Conservation (phyloP, 78 protist species). For the Fonticula alba region DNA sequence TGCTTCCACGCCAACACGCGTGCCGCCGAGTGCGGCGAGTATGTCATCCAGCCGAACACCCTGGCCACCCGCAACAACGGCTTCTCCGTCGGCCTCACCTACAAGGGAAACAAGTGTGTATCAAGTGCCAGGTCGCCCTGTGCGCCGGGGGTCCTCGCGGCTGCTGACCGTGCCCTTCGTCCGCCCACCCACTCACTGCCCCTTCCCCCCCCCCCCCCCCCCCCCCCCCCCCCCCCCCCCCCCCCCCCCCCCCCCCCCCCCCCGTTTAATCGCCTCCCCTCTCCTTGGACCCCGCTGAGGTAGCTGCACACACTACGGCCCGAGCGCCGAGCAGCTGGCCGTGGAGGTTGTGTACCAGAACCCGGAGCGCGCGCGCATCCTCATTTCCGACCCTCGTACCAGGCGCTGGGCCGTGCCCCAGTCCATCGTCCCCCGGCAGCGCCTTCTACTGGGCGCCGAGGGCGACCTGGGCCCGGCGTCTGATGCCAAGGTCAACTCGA, state of each 20-base stretch:
- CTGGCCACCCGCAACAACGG: neutral
- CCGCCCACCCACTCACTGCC: neutral
- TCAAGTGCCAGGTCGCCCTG: neutral
- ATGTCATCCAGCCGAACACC: too few relatives aligned
- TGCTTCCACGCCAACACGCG: neutral
- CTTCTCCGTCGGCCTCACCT: neutral
- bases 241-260: neutral
- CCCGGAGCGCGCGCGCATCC: constrained; percentile 20
- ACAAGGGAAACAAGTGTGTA: too few relatives aligned
- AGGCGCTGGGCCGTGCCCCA: constrained; percentile 24
- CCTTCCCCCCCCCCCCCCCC: neutral
- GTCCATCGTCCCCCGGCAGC: neutral
- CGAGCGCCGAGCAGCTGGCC: neutral
- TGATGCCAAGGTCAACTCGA: neutral
- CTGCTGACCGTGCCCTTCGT: neutral
- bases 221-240: neutral
- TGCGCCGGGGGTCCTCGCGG: neutral
- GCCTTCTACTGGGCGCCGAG: neutral
- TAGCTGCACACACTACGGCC: neutral
- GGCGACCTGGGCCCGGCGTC: neutral
- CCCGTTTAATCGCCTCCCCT: too few relatives aligned
- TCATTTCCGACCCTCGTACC: constrained; percentile 23
- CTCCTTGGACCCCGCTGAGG: neutral
- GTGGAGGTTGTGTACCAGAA: neutral
- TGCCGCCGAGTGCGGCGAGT: neutral